Conservation (phyloP, 495 filamentous ascomycete genomes). For the Saxispiralis lemnorum region DNA sequence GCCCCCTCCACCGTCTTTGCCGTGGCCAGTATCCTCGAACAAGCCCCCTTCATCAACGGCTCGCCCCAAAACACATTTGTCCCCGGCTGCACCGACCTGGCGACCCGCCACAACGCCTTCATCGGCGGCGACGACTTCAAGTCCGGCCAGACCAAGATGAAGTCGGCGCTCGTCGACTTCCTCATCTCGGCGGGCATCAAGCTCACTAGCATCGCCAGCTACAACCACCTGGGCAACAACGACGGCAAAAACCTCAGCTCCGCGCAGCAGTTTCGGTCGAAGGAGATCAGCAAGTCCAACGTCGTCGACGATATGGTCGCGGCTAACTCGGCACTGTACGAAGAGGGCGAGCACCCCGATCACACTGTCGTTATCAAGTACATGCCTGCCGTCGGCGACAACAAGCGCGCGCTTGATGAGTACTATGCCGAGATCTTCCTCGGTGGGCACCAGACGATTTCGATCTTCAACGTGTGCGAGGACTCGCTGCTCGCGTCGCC, state of each 20-base stretch:
- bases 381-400: conserved; percentile 97
- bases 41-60: conserved; percentile 92
- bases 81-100: conserved; percentile 74
- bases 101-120: conserved; percentile 75
- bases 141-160: conserved; percentile 99
- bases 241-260: conserved; percentile 97
- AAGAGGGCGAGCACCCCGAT: conserved; percentile 41
- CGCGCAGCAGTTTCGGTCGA: conserved; percentile 94
- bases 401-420: conserved; percentile 96
- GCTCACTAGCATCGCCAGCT: conserved; percentile 94
- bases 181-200: conserved; percentile 97
- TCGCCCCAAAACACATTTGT: conserved; percentile 99
- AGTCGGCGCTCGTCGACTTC: conserved; percentile 95
- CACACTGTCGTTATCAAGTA: conserved; percentile 45
- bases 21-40: conserved; percentile 80
- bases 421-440: conserved; percentile 99
- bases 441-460: conserved; percentile 96
- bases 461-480: conserved; percentile 96
- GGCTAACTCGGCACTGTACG: conserved; percentile 80
- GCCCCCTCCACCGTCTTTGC: conserved; percentile 91
- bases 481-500: conserved; percentile 95
- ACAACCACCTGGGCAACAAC: conserved; percentile 99
- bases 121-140: conserved; percentile 99
- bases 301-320: conserved; percentile 99
- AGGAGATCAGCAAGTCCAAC: conserved; percentile 98